These are phyloP conservation scores for Metroxylon sagu DNA, from an alignment of 176 grass and related monocot genomes.

Conservation along the genomic window DNA sequence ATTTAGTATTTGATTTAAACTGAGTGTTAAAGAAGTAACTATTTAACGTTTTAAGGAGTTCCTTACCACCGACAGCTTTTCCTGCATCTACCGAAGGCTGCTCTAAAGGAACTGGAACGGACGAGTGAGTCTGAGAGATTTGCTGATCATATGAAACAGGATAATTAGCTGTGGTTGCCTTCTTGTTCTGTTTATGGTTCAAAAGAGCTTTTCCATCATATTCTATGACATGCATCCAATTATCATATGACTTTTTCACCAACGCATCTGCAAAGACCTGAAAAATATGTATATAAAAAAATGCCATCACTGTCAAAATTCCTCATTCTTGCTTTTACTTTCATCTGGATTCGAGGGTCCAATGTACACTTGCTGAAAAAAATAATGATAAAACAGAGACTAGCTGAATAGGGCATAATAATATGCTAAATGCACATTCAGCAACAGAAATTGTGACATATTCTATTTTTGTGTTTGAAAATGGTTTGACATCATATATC, in stretches of 20 bases:
- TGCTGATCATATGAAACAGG: constrained; percentile 23
- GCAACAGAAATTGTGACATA: too few species aligned
- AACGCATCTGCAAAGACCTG: constrained; percentile 56
- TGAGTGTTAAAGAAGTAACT: too few species aligned
- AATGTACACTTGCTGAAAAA: too few species aligned
- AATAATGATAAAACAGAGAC: too few species aligned
- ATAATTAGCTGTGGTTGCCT: constrained; percentile 28
- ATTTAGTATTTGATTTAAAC: too few species aligned
- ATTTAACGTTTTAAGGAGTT: neutral
- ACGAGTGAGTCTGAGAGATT: constrained; percentile 30
- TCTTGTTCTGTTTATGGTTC: constrained; percentile 74
- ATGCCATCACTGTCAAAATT: too few species aligned
- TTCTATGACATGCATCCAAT: constrained; percentile 73
- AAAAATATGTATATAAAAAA: neutral
- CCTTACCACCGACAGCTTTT: constrained; percentile 27
- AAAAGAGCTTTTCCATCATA: constrained; percentile 71
- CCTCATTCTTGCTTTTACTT: too few species aligned
- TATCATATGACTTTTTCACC: constrained; percentile 76
- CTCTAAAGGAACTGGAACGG: constrained; percentile 24
- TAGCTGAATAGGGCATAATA: too few species aligned
- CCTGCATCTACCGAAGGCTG: constrained; percentile 19
- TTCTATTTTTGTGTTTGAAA: too few species aligned
- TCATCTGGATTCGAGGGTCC: too few species aligned
- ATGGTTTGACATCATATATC: too few species aligned
- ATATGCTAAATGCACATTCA: too few species aligned